These are phyloP conservation scores for Fusarium sp. DNA, from an alignment of 2,329 filamentous ascomycete species.

Conservation along the genomic window DNA sequence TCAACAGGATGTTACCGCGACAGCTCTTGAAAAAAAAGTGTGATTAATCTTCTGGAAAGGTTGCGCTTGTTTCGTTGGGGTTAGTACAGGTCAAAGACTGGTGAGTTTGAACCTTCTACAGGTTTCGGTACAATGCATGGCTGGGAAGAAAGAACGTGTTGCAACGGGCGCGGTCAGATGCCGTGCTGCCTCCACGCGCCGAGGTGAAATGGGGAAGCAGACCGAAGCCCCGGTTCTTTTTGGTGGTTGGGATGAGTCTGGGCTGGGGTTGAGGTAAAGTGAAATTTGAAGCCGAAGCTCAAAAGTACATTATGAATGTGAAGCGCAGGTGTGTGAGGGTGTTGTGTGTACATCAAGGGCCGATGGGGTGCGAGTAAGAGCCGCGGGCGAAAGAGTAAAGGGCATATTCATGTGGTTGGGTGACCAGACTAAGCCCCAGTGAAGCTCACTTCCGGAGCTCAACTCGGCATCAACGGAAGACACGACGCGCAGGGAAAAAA, in stretches of 20 bases:
- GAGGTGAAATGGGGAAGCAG: conserved; percentile 10
- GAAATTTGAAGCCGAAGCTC: conserved; percentile 8
- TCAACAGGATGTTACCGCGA: conserved; percentile 9
- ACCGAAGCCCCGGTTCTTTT: conserved; percentile 21
- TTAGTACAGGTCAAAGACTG: conserved; percentile 7
- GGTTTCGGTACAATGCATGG: neutral
- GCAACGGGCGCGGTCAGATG: conserved; percentile 27
- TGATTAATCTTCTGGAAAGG: neutral
- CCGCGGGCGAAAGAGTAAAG: neutral
- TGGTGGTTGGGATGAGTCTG: conserved; percentile 30
- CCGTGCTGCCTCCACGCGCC: conserved; percentile 25
- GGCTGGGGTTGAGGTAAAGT: conserved; percentile 23
- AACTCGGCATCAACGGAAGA: conserved; percentile 31
- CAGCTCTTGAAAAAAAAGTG: neutral
- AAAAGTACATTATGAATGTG: conserved; percentile 16
- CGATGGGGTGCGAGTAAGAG: neutral
- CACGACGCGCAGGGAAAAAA: conserved; percentile 25
- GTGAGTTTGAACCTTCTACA: neutral
- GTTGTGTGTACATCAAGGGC: conserved; percentile 10
- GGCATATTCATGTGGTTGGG: neutral
- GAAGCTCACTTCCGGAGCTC: conserved; percentile 20
- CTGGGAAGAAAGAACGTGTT: conserved; percentile 14
- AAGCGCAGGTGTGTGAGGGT: conserved; percentile 11
- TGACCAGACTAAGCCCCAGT: neutral
- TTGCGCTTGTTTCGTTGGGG: conserved; percentile 3